phyloP scores from a whole-genome alignment of 2,329 filamentous ascomycete genomes.

The Akanthomyces dipterigenus region DNA sequence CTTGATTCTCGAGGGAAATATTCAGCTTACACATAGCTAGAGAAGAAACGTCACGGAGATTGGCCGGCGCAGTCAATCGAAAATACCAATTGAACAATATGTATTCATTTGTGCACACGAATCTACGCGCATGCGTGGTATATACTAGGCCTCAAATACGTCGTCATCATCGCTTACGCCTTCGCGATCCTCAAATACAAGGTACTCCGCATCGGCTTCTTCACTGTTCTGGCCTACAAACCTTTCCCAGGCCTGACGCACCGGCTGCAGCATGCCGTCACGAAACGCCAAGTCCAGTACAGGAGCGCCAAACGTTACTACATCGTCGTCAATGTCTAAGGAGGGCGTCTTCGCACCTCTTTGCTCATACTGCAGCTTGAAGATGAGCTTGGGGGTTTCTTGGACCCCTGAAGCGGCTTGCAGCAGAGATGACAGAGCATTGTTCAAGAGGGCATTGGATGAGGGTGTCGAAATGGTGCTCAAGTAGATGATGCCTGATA shows the following conservation, averaged over 20 bases:
- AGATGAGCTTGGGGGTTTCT: conserved; percentile 33
- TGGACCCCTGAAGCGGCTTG: conserved; percentile 23
- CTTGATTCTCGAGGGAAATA: not conserved
- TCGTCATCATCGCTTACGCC: conserved; percentile 51
- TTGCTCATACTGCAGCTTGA: conserved; percentile 52
- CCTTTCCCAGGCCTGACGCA: conserved; percentile 63
- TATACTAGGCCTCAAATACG: conserved; percentile 35
- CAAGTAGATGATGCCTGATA: conserved; percentile 28
- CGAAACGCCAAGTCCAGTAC: conserved; percentile 66
- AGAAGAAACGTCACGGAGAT: not conserved
- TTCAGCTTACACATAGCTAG: not conserved
- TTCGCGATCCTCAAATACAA: conserved; percentile 74
- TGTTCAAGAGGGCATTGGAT: conserved; percentile 31
- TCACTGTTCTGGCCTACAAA: conserved; percentile 47
- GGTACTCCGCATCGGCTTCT: conserved; percentile 49
- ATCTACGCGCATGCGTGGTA: conserved; percentile 2
- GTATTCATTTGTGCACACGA: conserved; percentile 15
- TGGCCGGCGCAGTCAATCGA: not conserved
- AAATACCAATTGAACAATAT: conserved; percentile 12
- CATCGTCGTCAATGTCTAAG: conserved; percentile 29
- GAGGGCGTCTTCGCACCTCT: conserved; percentile 22
- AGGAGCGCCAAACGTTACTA: conserved; percentile 52
- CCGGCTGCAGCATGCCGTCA: conserved; percentile 59
- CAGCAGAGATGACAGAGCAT: conserved; percentile 37
- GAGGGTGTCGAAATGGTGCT: conserved; percentile 28